These are phyloP conservation scores for Termitomyces heimii DNA, from an alignment of 768 basidiomycete genomes.

Conservation along the genomic window DNA sequence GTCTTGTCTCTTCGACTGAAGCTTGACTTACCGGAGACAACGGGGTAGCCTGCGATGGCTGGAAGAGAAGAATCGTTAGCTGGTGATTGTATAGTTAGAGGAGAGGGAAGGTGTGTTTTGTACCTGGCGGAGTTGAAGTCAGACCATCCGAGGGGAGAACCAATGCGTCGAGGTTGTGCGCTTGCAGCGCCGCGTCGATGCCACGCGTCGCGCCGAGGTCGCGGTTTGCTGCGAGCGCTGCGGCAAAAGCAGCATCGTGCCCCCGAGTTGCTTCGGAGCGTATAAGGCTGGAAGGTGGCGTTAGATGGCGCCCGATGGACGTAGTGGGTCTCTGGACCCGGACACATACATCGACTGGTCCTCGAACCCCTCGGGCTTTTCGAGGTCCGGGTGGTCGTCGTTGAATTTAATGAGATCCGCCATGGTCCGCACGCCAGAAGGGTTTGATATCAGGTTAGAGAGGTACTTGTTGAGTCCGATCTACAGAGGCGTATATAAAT, in stretches of 20 bases:
- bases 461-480: constrained; percentile 47
- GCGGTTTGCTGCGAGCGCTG: constrained; percentile 36
- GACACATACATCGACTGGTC: constrained; percentile 29
- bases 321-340: too few species aligned
- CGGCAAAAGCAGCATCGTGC: constrained; percentile 36
- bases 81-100: background rate
- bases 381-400: constrained; percentile 42
- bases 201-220: constrained; percentile 46
- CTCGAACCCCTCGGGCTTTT: constrained; percentile 34
- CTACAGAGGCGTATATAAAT: constrained; percentile 12
- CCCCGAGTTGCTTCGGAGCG: constrained; percentile 31
- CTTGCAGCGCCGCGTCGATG: constrained; percentile 45
- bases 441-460: constrained; percentile 40
- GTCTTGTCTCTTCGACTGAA: background rate
- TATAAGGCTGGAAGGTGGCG: constrained; percentile 24
- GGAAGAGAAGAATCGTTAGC: constrained; percentile 13
- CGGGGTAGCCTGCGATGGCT: constrained; percentile 62
- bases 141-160: constrained; percentile 39
- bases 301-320: background rate
- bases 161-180: constrained; percentile 44
- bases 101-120: background rate
- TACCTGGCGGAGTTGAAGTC: constrained; percentile 33
- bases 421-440: constrained; percentile 47
- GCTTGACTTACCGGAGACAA: constrained; percentile 46
- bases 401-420: constrained; percentile 58